phyloP scores from a whole-genome alignment of 192 early-diverging fungal genomes.

The Linnemannia exigua region DNA sequence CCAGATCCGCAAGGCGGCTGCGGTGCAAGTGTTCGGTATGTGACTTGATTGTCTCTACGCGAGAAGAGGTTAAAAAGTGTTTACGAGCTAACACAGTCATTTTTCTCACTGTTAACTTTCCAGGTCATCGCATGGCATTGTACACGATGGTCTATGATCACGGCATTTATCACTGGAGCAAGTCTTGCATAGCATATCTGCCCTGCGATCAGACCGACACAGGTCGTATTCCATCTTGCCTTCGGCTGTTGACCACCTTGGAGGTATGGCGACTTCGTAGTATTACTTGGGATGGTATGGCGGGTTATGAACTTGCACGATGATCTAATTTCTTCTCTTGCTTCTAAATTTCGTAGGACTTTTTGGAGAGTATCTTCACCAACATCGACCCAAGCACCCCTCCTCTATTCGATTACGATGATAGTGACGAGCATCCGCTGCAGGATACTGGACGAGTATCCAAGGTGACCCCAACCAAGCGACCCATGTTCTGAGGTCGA shows the following conservation, averaged over 20 bases:
- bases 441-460: background rate
- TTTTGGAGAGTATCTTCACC: slow-evolving; percentile 20
- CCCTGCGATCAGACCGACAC: slow-evolving; percentile 26
- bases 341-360: background rate
- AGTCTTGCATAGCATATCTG: slow-evolving; percentile 14
- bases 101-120: background rate
- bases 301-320: background rate
- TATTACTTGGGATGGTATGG: background rate
- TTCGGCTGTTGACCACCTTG: slow-evolving; percentile 7
- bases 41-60: background rate
- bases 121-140: slow-evolving; percentile 14
- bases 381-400: slow-evolving; percentile 19
- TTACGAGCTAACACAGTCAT: background rate
- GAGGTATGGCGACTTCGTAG: slow-evolving; percentile 3
- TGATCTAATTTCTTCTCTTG: background rate
- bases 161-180: slow-evolving; percentile 23
- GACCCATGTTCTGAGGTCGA: slow-evolving; percentile 6
- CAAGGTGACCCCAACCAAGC: slow-evolving; percentile 11
- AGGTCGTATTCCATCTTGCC: slow-evolving; percentile 13
- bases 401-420: slow-evolving; percentile 4
- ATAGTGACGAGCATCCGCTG: background rate
- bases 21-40: slow-evolving; percentile 27
- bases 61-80: background rate
- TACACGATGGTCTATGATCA: slow-evolving; percentile 26
- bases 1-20: background rate